phyloP scores from a whole-genome alignment of 805 yeast genomes.

The Ogataea nakhonphanomensis region DNA sequence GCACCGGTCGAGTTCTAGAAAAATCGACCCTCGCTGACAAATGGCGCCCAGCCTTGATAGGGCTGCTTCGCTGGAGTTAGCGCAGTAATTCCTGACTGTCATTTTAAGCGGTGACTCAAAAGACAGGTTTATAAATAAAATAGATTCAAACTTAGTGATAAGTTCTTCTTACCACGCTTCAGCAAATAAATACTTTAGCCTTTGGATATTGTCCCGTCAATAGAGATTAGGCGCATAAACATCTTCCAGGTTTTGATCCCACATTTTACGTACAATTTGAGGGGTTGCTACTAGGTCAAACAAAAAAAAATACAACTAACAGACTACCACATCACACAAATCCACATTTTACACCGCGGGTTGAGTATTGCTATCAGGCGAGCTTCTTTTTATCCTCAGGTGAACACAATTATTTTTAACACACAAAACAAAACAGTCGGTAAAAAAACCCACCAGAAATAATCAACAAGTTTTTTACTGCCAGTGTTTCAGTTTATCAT shows the following conservation, averaged over 20 bases:
- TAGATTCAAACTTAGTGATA: conserved; percentile 1
- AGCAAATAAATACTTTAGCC: conserved; percentile 1
- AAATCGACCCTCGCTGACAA: conserved; percentile 6
- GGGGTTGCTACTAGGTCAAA: conserved; percentile 3
- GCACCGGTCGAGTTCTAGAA: conserved; percentile 5
- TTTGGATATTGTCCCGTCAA: neutral
- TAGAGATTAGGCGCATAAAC: neutral
- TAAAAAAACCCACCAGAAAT: conserved; percentile 4
- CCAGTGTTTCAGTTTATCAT: conserved; percentile 7
- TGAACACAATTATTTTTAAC: conserved; percentile 1
- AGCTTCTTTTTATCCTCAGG: neutral
- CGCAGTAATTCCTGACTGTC: conserved; percentile 8
- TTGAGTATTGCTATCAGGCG: neutral
- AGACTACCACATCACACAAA: neutral
- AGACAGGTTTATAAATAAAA: conserved; percentile 1
- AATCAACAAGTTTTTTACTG: conserved; percentile 1
- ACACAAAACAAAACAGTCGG: conserved; percentile 7
- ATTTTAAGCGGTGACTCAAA: conserved; percentile 10
- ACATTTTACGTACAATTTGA: neutral
- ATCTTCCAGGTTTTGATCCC: conserved; percentile 2
- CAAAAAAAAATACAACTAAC: neutral
- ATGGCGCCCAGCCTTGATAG: conserved; percentile 2
- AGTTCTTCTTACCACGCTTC: conserved; percentile 6
- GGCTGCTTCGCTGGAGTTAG: conserved; percentile 5
- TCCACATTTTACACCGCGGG: conserved; percentile 1